Conservation (phyloP, 2,329 filamentous ascomycete genomes). For the Pyricularia grisea region DNA sequence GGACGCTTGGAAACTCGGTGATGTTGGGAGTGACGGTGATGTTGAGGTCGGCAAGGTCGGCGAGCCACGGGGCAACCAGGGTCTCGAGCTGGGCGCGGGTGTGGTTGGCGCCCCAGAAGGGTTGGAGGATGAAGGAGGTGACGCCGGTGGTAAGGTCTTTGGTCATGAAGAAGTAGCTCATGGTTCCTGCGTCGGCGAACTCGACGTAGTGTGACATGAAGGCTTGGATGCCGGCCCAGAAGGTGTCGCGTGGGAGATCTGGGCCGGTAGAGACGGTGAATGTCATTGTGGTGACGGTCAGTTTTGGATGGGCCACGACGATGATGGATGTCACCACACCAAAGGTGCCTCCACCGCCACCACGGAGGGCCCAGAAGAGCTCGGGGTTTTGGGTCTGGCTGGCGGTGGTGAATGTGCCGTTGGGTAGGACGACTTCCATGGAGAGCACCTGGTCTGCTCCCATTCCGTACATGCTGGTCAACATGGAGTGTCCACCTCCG, state of each 20-base stretch:
- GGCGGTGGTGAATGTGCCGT: slow-evolving; percentile 31
- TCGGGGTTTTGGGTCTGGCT: slow-evolving; percentile 30
- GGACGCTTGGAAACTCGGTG: neutral
- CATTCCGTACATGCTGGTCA: slow-evolving; percentile 37
- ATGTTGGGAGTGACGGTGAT: neutral
- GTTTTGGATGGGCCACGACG: neutral
- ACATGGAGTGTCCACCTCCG: slow-evolving; percentile 42
- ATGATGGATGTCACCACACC: slow-evolving; percentile 37
- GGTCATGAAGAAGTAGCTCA: slow-evolving; percentile 19
- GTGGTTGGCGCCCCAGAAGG: slow-evolving; percentile 9
- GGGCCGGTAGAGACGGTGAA: slow-evolving; percentile 27
- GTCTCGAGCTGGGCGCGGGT: slow-evolving; percentile 5
- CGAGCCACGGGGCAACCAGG: neutral
- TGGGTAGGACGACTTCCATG: slow-evolving; percentile 36
- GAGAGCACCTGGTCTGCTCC: slow-evolving; percentile 42
- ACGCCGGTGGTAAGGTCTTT: neutral
- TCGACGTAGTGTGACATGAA: slow-evolving; percentile 19
- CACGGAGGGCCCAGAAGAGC: slow-evolving; percentile 45
- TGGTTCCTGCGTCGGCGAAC: slow-evolving; percentile 18
- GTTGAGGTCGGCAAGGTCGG: neutral
- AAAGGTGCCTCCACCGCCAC: slow-evolving; percentile 43
- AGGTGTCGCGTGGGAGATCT: slow-evolving; percentile 16
- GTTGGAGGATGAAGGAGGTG: neutral
- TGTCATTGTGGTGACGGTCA: slow-evolving; percentile 11
- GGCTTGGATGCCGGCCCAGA: slow-evolving; percentile 1